Conservation (phyloP, 495 filamentous ascomycete species). For the Annulohypoxylon moriforme region DNA sequence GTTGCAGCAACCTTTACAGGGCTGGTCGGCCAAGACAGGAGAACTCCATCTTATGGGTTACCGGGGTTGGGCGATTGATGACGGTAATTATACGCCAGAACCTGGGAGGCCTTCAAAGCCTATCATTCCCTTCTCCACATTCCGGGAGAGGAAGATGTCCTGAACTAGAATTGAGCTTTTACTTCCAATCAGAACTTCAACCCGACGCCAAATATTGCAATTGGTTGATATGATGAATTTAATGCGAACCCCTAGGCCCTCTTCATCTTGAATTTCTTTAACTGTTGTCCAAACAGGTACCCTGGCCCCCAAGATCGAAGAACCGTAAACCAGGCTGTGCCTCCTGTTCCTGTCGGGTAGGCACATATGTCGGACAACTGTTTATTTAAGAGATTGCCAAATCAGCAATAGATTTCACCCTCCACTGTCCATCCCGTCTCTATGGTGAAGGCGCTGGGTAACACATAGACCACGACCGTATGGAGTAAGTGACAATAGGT, state of each 20-base stretch:
- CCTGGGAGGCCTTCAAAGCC: conserved; percentile 27
- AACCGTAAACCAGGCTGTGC: conserved; percentile 39
- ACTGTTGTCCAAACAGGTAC: conserved; percentile 32
- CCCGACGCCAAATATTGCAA: conserved; percentile 32
- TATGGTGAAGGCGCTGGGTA: conserved; percentile 12
- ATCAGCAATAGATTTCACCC: conserved; percentile 49
- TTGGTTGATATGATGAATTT: conserved; percentile 40
- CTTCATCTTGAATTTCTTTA: conserved; percentile 26
- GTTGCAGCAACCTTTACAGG: conserved; percentile 33
- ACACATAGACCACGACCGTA: conserved; percentile 16
- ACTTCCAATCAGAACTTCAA: conserved; percentile 44
- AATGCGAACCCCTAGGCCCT: conserved; percentile 23
- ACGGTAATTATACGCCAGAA: conserved; percentile 29
- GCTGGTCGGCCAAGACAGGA: conserved; percentile 35
- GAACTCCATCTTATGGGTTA: conserved; percentile 33
- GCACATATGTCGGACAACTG: conserved; percentile 35
- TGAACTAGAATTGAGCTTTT: conserved; percentile 32
- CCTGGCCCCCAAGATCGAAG: conserved; percentile 32
- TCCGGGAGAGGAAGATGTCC: conserved; percentile 43
- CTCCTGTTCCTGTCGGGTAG: conserved; percentile 53
- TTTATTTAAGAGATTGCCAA: conserved; percentile 56
- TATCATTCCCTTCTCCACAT: conserved; percentile 47
- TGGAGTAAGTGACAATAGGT: conserved; percentile 18
- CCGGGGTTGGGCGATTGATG: conserved; percentile 38
- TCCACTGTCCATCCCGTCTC: conserved; percentile 43